phyloP scores from a whole-genome alignment of 495 filamentous ascomycete genomes.

The Daldinia grandis region DNA sequence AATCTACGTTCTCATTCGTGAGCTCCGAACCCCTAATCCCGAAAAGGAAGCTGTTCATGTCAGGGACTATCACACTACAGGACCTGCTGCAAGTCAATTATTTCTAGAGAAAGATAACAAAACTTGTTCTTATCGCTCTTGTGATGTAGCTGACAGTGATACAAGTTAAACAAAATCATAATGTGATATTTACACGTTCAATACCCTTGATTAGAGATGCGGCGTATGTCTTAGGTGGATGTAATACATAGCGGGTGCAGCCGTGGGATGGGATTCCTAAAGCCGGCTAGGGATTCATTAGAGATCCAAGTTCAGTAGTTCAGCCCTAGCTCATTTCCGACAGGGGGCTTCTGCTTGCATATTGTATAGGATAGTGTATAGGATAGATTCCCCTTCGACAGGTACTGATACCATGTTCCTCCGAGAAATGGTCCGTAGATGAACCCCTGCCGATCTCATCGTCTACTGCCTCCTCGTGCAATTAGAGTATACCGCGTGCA shows the following conservation, averaged over 20 bases:
- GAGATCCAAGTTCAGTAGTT: slow-evolving; percentile 33
- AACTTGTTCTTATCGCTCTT: slow-evolving; percentile 34
- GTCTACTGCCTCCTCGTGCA: slow-evolving; percentile 14
- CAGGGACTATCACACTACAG: slow-evolving; percentile 38
- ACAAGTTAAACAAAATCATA: slow-evolving; percentile 16
- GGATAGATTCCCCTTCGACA: slow-evolving; percentile 21
- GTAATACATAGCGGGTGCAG: slow-evolving; percentile 5
- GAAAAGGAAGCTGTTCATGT: slow-evolving; percentile 45
- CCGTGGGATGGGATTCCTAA: slow-evolving; percentile 18
- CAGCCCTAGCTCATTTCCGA: slow-evolving; percentile 20
- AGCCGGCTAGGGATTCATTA: slow-evolving; percentile 14
- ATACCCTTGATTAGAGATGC: slow-evolving; percentile 23
- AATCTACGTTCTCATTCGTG: slow-evolving; percentile 24
- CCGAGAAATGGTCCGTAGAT: slow-evolving; percentile 34
- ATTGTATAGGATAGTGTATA: slow-evolving; percentile 6
- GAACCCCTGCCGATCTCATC: slow-evolving; percentile 27
- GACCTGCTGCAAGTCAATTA: slow-evolving; percentile 35
- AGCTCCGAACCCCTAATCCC: slow-evolving; percentile 30
- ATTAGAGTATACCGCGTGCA: slow-evolving; percentile 21
- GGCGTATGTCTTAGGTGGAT: slow-evolving; percentile 25
- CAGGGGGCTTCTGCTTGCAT: slow-evolving; percentile 15
- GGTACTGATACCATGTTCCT: slow-evolving; percentile 22
- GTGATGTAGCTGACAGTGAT: slow-evolving; percentile 23
- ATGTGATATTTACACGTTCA: slow-evolving; percentile 27
- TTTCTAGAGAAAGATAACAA: slow-evolving; percentile 29